phyloP scores from a whole-genome alignment of 345 rosid species.

The Durio zibethinus region DNA sequence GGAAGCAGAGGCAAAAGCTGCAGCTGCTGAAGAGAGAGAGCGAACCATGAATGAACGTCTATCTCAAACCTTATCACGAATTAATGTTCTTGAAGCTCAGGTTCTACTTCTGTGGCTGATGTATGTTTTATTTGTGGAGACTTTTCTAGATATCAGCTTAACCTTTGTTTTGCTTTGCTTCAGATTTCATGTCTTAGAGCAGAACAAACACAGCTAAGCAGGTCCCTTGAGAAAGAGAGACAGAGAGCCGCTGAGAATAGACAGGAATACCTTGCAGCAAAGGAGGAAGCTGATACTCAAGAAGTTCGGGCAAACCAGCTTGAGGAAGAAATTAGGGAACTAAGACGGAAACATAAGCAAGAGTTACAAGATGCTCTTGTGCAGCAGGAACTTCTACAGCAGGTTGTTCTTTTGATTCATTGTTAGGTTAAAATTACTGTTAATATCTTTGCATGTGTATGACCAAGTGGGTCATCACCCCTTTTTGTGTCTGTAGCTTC shows the following conservation, averaged over 20 bases:
- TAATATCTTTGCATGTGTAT: background rate
- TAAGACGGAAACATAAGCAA: conserved; percentile 80
- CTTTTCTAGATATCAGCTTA: conserved; percentile 24
- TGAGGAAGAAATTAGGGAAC: conserved; percentile 76
- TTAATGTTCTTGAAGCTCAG: conserved; percentile 99
- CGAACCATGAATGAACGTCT: conserved; percentile 85
- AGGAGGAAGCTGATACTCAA: conserved; percentile 96
- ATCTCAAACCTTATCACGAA: conserved; percentile 89
- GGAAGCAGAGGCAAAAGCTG: conserved; percentile 97
- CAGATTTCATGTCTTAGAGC: conserved; percentile 98
- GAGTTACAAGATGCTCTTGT: conserved; percentile 78
- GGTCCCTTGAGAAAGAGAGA: conserved; percentile 97
- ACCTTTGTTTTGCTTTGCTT: conserved; percentile 24
- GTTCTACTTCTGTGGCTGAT: conserved; percentile 32
- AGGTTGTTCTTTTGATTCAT: conserved; percentile 45
- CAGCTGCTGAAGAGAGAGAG: conserved; percentile 91
- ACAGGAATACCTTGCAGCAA: conserved; percentile 93
- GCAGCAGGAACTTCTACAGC: conserved; percentile 77
- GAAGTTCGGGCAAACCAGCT: conserved; percentile 90
- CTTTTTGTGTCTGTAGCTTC: background rate
- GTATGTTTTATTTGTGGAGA: conserved; percentile 11
- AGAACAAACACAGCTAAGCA: conserved; percentile 86
- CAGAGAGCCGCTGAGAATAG: conserved; percentile 97
- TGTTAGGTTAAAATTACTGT: background rate
- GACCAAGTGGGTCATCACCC: background rate